A percentile compares a stretch with the other conserved stretches of the same genome.
Conservation (phyloP, 345 rosid species). For the Brassica cretica region DNA sequence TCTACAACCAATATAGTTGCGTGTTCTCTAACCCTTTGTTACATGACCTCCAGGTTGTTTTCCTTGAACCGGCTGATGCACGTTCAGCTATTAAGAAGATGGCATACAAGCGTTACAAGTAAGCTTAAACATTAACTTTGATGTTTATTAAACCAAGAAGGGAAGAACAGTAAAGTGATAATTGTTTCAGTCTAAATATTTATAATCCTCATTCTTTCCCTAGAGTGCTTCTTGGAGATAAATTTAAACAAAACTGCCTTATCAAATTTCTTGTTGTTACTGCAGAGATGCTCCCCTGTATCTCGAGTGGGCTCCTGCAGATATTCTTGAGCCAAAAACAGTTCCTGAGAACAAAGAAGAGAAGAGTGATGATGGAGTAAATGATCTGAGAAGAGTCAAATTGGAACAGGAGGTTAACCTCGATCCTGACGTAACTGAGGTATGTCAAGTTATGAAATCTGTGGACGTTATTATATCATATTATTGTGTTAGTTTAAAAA, state of each 20-base stretch:
- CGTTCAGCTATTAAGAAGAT: conserved; percentile 83
- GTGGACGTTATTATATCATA: background rate
- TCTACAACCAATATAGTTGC: background rate
- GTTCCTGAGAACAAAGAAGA: conserved; percentile 43
- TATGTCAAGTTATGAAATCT: conserved; percentile 31
- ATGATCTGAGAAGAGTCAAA: conserved; percentile 59
- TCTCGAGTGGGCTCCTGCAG: conserved; percentile 91
- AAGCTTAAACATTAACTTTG: conserved; percentile 37
- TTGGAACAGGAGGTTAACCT: conserved; percentile 68
- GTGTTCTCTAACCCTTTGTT: conserved; percentile 11
- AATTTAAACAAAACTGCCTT: conserved; percentile 8
- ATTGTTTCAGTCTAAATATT: conserved; percentile 3
- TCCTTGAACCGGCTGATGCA: conserved; percentile 88
- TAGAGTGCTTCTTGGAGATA: conserved; percentile 4
- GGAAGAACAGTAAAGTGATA: conserved; percentile 8
- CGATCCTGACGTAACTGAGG: conserved; percentile 89
- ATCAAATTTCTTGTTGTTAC: conserved; percentile 24
- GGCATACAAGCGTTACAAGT: conserved; percentile 91
- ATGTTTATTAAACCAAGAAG: conserved; percentile 12
- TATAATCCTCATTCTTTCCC: background rate
- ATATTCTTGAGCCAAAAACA: conserved; percentile 56
- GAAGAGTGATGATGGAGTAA: conserved; percentile 52
- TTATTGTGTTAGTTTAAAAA: background rate
- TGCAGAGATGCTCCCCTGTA: conserved; percentile 86
- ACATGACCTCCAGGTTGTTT: conserved; percentile 63